Evolutionary conservation across 805 yeast species (phyloP).

Genomic region (Ogataea nitratoaversa): DNA sequence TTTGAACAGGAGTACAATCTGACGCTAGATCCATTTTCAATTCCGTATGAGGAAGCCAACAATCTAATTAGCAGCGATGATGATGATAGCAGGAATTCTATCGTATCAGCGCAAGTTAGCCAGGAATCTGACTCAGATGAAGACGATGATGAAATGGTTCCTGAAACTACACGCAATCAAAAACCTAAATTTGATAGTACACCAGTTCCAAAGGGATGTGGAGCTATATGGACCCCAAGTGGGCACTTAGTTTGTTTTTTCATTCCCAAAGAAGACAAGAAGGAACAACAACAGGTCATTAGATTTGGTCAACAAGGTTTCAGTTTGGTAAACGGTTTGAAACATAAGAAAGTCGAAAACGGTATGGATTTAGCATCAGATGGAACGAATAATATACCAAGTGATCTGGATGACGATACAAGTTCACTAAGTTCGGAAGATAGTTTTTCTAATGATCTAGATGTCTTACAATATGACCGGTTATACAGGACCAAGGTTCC

Average conservation of each 20-base stretch:
- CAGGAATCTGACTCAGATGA: conserved; percentile 19
- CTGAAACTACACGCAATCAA: conserved; percentile 5
- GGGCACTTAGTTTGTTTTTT: conserved; percentile 84
- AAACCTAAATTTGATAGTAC: conserved; percentile 62
- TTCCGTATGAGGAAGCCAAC: conserved; percentile 27
- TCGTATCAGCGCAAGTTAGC: conserved; percentile 11
- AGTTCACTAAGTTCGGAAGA: conserved; percentile 42
- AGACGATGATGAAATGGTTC: conserved; percentile 24
- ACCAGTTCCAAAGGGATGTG: conserved; percentile 91
- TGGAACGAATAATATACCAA: conserved; percentile 21
- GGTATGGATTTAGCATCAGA: conserved; percentile 18
- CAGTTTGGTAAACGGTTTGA: conserved; percentile 32
- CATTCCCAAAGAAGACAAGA: conserved; percentile 48
- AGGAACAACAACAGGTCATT: conserved; percentile 37
- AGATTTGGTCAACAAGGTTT: conserved; percentile 54
- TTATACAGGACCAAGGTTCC: conserved; percentile 50
- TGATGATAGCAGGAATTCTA: conserved; percentile 15
- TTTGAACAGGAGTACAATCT: conserved; percentile 28
- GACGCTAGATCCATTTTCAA: conserved; percentile 27
- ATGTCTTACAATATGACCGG: conserved; percentile 55
- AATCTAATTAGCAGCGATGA: conserved; percentile 15
- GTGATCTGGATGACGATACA: conserved; percentile 27
- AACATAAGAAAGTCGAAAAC: conserved; percentile 23
- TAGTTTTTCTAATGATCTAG: conserved; percentile 66
- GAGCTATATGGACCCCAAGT: conserved; percentile 79